A percentile compares a stretch with the other conserved stretches of the same genome.
phyloP scores from a whole-genome alignment of 306 rosid genomes.

The Hippophae gyantsensis region DNA sequence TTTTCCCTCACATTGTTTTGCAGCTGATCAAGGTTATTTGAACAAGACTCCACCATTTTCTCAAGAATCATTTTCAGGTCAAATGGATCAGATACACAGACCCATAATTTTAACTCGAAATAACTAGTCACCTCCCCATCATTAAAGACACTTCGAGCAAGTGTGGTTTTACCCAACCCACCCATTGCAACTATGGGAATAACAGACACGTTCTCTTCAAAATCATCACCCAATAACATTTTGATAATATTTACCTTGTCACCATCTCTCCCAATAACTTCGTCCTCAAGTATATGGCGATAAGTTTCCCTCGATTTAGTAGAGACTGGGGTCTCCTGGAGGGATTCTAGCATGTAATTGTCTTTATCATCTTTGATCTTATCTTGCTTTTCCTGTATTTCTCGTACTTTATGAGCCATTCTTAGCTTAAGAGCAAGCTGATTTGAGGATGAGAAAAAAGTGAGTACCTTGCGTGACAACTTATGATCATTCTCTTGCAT shows the following conservation, averaged over 20 bases:
- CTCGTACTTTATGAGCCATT: background rate
- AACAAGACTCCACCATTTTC: background rate
- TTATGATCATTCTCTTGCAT: background rate
- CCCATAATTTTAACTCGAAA: background rate
- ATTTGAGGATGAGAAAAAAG: background rate
- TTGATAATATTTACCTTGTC: background rate
- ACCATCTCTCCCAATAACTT: background rate
- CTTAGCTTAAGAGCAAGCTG: background rate
- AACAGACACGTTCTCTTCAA: background rate
- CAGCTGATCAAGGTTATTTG: background rate
- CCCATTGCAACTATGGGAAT: background rate
- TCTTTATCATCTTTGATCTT: background rate
- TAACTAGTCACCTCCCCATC: background rate
- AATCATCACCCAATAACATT: background rate
- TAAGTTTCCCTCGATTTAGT: background rate
- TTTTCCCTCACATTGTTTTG: background rate
- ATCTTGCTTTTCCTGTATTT: background rate
- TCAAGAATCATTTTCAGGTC: background rate
- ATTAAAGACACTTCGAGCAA: background rate
- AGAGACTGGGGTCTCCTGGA: too few relatives aligned
- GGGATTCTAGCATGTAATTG: too few relatives aligned
- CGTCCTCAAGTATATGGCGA: background rate
- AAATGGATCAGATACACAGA: background rate
- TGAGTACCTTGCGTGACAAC: background rate
- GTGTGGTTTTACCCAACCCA: slow-evolving; percentile 2